Percentiles rank a stretch among this genome's conserved stretches.
Conservation (phyloP, 345 rosid species). For the Rubroshorea leprosula region DNA sequence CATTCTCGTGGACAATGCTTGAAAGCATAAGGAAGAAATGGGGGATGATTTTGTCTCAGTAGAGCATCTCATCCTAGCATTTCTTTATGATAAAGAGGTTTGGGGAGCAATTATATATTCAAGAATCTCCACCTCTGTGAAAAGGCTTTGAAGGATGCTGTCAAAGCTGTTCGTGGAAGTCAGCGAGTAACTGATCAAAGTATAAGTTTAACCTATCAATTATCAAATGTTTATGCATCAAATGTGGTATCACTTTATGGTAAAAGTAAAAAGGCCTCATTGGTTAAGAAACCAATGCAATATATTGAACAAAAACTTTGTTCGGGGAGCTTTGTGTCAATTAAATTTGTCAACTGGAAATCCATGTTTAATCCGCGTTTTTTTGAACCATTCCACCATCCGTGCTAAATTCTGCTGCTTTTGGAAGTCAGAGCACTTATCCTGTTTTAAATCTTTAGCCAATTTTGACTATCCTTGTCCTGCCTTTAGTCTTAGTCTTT, state of each 20-base stretch:
- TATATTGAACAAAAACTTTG: no score
- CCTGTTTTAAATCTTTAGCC: no score
- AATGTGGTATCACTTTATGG: not conserved
- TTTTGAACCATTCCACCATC: no score
- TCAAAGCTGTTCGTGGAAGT: slow-evolving; percentile 69
- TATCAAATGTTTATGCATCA: no score
- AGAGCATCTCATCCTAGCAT: slow-evolving; percentile 69
- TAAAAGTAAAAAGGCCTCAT: not conserved
- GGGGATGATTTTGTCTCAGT: slow-evolving; percentile 74
- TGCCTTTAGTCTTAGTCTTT: no score
- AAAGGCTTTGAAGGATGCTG: slow-evolving; percentile 57
- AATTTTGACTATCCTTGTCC: no score
- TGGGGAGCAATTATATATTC: slow-evolving; percentile 62
- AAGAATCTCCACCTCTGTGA: slow-evolving; percentile 49
- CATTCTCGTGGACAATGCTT: slow-evolving; percentile 49
- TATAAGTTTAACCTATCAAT: slow-evolving; percentile 18
- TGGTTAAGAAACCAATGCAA: not conserved
- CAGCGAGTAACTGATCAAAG: slow-evolving; percentile 92
- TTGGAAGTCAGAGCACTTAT: no score
- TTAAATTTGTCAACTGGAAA: no score
- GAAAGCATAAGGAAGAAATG: slow-evolving; percentile 65
- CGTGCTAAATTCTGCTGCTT: no score
- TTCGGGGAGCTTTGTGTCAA: no score
- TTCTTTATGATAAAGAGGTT: slow-evolving; percentile 67
- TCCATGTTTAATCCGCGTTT: no score